Percentiles rank a stretch among this genome's conserved stretches.
These are phyloP conservation scores for Flaveria floridana DNA, from an alignment of 140 eudicot genomes.

Conservation along the genomic window DNA sequence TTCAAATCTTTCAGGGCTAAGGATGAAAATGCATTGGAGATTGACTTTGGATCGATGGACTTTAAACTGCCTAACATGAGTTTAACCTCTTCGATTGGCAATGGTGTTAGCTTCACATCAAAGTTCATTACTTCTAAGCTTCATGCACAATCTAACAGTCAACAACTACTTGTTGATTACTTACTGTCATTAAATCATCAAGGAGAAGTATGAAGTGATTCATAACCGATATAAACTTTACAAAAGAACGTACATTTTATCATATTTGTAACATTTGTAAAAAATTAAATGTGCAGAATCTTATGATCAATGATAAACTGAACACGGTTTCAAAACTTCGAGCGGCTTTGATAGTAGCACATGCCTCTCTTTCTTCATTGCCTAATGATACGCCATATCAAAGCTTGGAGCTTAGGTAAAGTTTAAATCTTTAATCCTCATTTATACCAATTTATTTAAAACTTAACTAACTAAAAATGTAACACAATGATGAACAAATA, in stretches of 20 bases:
- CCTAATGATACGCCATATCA: conserved; percentile 67
- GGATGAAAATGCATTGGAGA: conserved; percentile 81
- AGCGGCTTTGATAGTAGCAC: conserved; percentile 69
- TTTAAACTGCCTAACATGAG: conserved; percentile 68
- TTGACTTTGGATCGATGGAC: conserved; percentile 91
- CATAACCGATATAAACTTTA: not conserved
- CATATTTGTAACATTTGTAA: conserved; percentile 12
- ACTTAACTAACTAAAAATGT: not conserved
- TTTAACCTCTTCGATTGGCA: conserved; percentile 79
- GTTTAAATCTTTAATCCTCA: not conserved
- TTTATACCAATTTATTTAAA: not conserved
- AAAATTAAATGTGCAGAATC: conserved; percentile 51
- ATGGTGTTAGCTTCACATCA: conserved; percentile 63
- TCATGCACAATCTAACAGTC: conserved; percentile 42
- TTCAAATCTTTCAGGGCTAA: conserved; percentile 64
- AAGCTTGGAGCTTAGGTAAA: conserved; percentile 75
- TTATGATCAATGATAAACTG: conserved; percentile 86
- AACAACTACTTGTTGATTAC: conserved; percentile 83
- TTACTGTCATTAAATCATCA: conserved; percentile 63
- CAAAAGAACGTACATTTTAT: not conserved
- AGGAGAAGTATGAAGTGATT: conserved; percentile 62
- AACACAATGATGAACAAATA: not conserved
- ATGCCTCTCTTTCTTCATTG: conserved; percentile 65
- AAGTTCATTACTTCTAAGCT: conserved; percentile 76
- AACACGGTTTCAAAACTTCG: conserved; percentile 80